Percentiles rank a stretch among this genome's conserved stretches.
Evolutionary conservation across 2,329 filamentous ascomycete genomes (phyloP).

Genomic region (Coniochaeta sp.): DNA sequence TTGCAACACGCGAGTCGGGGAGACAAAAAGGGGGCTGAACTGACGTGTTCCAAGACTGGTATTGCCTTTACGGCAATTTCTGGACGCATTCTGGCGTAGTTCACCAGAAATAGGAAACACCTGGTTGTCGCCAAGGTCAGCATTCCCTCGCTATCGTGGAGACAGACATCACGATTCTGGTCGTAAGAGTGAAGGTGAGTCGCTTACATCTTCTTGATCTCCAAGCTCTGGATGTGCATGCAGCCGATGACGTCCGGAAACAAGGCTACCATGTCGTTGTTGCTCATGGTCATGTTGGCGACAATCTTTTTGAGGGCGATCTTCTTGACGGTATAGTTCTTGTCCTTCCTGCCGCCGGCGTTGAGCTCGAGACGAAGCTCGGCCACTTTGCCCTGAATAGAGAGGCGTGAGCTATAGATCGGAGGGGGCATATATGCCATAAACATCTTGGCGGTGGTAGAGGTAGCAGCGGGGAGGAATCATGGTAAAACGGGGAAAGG

Average conservation of each 20-base stretch:
- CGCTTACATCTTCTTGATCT: constrained; percentile 98
- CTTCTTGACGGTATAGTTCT: constrained; percentile 91
- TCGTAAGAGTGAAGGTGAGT: constrained; percentile 2
- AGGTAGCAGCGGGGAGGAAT: constrained; percentile 4
- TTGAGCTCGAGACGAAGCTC: constrained; percentile 93
- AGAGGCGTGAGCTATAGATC: constrained; percentile 39
- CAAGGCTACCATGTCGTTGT: constrained; percentile 97
- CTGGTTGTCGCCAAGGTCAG: constrained; percentile 36
- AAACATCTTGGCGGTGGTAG: constrained; percentile 37
- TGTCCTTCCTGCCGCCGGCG: constrained; percentile 94
- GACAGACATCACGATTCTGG: neutral
- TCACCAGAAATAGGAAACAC: constrained; percentile 97
- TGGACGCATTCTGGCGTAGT: constrained; percentile 90
- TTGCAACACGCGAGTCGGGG: no score
- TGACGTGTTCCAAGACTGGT: constrained; percentile 73
- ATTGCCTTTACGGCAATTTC: constrained; percentile 92
- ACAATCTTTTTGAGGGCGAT: constrained; percentile 99
- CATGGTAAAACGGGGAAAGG: constrained; percentile 4
- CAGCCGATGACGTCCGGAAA: constrained; percentile 93
- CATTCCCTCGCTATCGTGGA: neutral
- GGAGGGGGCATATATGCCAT: constrained; percentile 44
- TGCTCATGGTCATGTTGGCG: constrained; percentile 99
- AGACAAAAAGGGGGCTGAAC: constrained; percentile 18
- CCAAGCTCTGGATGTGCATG: constrained; percentile 89
- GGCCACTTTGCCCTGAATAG: constrained; percentile 90